phyloP scores from a whole-genome alignment of 495 filamentous ascomycete species.

The Tetracladium setigerum region DNA sequence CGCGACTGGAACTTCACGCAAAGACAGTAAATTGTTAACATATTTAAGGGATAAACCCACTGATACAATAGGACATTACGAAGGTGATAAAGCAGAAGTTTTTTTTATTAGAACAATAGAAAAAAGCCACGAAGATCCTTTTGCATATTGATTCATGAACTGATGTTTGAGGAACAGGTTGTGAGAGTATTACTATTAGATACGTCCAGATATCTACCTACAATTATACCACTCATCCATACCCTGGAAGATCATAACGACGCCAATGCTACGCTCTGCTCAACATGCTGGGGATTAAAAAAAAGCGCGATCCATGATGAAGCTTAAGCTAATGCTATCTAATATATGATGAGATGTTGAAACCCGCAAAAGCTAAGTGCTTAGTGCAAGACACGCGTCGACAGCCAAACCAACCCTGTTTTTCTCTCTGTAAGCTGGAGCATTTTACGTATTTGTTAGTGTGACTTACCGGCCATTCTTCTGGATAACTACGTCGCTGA shows the following conservation, averaged over 20 bases:
- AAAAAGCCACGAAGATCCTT: too few species aligned
- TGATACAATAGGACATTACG: too few species aligned
- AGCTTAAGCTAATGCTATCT: not conserved
- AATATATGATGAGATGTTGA: not conserved
- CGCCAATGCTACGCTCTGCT: constrained; percentile 16
- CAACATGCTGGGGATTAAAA: constrained; percentile 13
- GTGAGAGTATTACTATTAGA: too few species aligned
- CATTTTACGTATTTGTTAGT: not conserved
- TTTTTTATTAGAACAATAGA: too few species aligned
- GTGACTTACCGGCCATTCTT: constrained; percentile 79
- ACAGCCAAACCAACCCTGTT: constrained; percentile 79
- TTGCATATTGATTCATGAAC: too few species aligned
- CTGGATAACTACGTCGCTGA: constrained; percentile 86
- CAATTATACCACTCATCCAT: too few species aligned
- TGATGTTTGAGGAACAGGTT: too few species aligned
- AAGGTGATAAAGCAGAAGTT: too few species aligned
- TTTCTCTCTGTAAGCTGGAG: not conserved
- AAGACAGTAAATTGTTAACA: too few species aligned
- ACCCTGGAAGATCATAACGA: constrained; percentile 10
- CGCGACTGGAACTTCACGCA: too few species aligned
- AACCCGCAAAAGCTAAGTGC: constrained; percentile 15
- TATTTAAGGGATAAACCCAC: too few species aligned
- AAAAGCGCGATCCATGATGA: not conserved
- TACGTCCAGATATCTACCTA: too few species aligned
- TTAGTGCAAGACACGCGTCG: constrained; percentile 84